A percentile compares a stretch with the other conserved stretches of the same genome.
Evolutionary conservation across 805 yeast genomes (phyloP).

Genomic region (Starmerella etchellsii): DNA sequence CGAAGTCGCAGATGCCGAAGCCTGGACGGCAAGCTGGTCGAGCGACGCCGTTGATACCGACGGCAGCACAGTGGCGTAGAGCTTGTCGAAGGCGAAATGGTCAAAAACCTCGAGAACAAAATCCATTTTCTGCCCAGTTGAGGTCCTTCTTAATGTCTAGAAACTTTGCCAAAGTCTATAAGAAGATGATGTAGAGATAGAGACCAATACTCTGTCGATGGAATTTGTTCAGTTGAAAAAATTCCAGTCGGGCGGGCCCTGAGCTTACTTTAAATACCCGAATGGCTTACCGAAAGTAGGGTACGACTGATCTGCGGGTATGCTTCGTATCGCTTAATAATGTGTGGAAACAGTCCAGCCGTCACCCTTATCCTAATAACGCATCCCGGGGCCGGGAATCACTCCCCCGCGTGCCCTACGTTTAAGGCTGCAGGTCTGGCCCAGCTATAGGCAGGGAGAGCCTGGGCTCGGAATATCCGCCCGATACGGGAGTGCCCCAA

Average conservation of each 20-base stretch:
- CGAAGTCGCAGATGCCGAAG: conserved; percentile 9
- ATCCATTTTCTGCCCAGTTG: conserved; percentile 68
- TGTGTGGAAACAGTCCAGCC: background rate
- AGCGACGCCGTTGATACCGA: conserved; percentile 6
- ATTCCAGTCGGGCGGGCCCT: no score
- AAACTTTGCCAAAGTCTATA: background rate
- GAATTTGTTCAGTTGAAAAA: no score
- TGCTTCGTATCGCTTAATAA: conserved; percentile 8
- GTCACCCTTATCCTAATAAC: no score
- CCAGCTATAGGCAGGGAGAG: no score
- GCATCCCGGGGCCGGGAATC: no score
- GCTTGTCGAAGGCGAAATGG: conserved; percentile 56
- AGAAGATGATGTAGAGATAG: background rate
- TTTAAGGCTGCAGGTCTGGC: no score
- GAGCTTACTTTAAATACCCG: no score
- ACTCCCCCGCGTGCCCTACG: no score
- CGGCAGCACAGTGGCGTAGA: conserved; percentile 61
- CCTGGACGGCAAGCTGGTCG: conserved; percentile 5
- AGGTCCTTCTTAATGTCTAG: background rate
- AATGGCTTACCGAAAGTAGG: no score
- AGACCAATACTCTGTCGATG: background rate
- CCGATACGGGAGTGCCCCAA: no score
- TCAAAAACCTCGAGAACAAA: conserved; percentile 73
- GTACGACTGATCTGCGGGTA: background rate
- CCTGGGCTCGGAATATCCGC: no score